phyloP scores from a whole-genome alignment of 495 filamentous ascomycete genomes.

The Aspergillus cavernicola region DNA sequence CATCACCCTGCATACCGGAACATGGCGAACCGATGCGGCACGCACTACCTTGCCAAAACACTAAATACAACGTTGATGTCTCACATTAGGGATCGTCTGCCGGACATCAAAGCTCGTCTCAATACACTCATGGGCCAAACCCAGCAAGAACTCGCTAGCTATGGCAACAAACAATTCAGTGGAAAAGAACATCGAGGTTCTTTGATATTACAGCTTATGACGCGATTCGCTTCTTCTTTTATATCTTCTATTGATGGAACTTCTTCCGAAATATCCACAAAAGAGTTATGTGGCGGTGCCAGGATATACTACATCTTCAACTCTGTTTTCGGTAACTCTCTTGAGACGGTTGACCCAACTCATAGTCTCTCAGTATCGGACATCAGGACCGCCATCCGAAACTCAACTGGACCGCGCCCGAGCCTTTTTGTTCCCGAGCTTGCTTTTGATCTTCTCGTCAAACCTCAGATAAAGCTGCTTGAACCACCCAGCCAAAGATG shows the following conservation, averaged over 20 bases:
- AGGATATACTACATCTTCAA: conserved; percentile 99
- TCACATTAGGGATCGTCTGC: conserved; percentile 91
- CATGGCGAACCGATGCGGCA: conserved; percentile 90
- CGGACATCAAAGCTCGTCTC: conserved; percentile 95
- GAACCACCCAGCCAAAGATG: conserved; percentile 95
- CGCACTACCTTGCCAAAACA: conserved; percentile 91
- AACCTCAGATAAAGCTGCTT: conserved; percentile 95
- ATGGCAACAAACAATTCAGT: conserved; percentile 96
- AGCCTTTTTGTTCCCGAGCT: conserved; percentile 96
- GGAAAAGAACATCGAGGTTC: conserved; percentile 96
- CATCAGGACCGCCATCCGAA: conserved; percentile 96
- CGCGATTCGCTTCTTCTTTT: conserved; percentile 94
- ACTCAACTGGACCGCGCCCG: conserved; percentile 93
- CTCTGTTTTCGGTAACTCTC: conserved; percentile 94
- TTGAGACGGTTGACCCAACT: conserved; percentile 94
- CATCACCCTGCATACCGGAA: conserved; percentile 97
- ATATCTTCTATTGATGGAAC: conserved; percentile 99
- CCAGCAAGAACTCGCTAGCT: conserved; percentile 96
- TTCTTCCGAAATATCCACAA: conserved; percentile 96
- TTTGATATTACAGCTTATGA: conserved; percentile 96
- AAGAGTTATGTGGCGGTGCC: conserved; percentile 94
- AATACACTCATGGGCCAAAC: conserved; percentile 99
- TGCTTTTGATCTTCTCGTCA: conserved; percentile 95
- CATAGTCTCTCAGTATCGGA: conserved; percentile 93
- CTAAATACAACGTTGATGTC: conserved; percentile 92